Conservation (phyloP, 2,329 filamentous ascomycete genomes). For the Fusarium papillatum region DNA sequence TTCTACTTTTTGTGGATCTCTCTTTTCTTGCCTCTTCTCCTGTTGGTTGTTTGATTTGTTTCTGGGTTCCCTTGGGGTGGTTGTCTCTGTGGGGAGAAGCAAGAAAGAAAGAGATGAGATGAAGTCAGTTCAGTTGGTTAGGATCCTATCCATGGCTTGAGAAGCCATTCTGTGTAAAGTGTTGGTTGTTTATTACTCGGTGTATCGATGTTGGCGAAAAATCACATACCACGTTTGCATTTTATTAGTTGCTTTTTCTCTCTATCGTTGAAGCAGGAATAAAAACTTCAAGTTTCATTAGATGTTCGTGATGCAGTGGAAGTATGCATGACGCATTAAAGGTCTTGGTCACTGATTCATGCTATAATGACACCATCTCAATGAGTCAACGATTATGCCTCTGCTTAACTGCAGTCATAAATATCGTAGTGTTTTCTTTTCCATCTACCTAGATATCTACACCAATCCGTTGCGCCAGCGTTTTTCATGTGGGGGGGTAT, state of each 20-base stretch:
- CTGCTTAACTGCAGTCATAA: conserved; percentile 23
- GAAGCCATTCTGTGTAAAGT: conserved; percentile 39
- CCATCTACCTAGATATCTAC: conserved; percentile 19
- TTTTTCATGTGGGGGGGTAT: conserved; percentile 16
- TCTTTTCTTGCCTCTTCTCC: conserved; percentile 31
- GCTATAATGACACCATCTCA: not conserved
- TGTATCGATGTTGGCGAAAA: conserved; percentile 46
- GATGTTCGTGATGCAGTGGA: conserved; percentile 1
- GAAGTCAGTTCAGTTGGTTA: not conserved
- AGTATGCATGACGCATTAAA: not conserved
- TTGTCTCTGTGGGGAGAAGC: not conserved
- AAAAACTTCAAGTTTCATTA: conserved; percentile 10
- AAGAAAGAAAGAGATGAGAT: not conserved
- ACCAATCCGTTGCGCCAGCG: conserved; percentile 10
- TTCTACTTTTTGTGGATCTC: conserved; percentile 33
- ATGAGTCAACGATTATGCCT: not conserved
- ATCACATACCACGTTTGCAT: conserved; percentile 45
- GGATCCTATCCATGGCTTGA: conserved; percentile 21
- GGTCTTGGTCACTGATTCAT: not conserved
- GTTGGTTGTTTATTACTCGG: conserved; percentile 38
- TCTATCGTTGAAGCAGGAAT: conserved; percentile 30
- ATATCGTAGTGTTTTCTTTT: conserved; percentile 23
- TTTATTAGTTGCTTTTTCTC: conserved; percentile 27
- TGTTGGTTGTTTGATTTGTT: conserved; percentile 18
- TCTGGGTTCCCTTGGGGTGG: not conserved